phyloP scores from a whole-genome alignment of 108 stramenopile genomes.

The Skeletonema grethae region DNA sequence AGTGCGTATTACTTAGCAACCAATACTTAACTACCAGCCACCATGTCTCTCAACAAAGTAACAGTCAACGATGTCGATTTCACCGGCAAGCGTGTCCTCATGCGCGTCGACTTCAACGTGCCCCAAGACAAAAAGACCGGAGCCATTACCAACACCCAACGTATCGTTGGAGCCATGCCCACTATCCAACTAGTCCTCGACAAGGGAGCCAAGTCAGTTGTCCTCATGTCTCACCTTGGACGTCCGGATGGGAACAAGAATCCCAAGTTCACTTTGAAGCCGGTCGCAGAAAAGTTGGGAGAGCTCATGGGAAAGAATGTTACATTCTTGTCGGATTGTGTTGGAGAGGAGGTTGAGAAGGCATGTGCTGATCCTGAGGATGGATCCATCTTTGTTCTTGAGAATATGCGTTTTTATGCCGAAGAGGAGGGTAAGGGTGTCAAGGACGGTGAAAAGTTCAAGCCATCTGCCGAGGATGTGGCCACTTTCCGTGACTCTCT shows the following conservation, averaged over 20 bases:
- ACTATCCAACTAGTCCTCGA: conserved; percentile 20
- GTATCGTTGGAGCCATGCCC: conserved; percentile 29
- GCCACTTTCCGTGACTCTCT: conserved; percentile 18
- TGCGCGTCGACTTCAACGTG: conserved; percentile 10
- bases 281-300: conserved; percentile 65
- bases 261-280: conserved; percentile 50
- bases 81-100: conserved; percentile 18
- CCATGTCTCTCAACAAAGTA: conserved; percentile 19
- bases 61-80: conserved; percentile 15
- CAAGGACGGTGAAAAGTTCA: conserved; percentile 23
- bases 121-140: conserved; percentile 1
- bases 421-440: conserved; percentile 58
- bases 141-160: conserved; percentile 28
- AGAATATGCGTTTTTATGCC: conserved; percentile 78
- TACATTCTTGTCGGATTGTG: conserved; percentile 28
- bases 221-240: conserved; percentile 31
- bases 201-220: conserved; percentile 23
- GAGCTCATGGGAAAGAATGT: conserved; percentile 62
- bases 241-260: conserved; percentile 26
- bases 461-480: conserved; percentile 19
- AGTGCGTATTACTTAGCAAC: not conserved
- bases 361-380: conserved; percentile 21
- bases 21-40: not conserved
- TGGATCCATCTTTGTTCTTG: conserved; percentile 56
- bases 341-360: conserved; percentile 16